phyloP scores from a whole-genome alignment of 2,329 filamentous ascomycete species.

The Chrysosporium queenslandicum region DNA sequence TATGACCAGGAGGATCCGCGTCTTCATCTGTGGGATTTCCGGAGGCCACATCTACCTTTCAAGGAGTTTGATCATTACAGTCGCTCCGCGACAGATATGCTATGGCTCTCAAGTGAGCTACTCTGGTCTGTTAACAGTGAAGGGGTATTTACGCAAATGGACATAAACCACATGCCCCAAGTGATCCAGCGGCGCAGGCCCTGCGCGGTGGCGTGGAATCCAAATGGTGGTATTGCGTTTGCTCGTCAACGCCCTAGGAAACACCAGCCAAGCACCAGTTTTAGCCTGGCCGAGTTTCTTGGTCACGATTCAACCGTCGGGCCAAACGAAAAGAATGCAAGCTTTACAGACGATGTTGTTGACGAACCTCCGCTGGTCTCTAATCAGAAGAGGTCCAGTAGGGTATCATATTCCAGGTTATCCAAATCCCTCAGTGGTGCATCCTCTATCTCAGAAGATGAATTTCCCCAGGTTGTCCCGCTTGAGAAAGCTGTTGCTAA shows the following conservation, averaged over 20 bases:
- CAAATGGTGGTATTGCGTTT: conserved; percentile 48
- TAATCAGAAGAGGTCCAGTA: conserved; percentile 39
- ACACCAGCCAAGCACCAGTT: conserved; percentile 28
- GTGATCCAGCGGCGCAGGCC: conserved; percentile 49
- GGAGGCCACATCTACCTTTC: conserved; percentile 52
- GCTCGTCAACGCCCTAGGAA: conserved; percentile 42
- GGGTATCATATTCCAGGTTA: conserved; percentile 38
- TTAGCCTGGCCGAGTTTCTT: conserved; percentile 34
- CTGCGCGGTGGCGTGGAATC: conserved; percentile 49
- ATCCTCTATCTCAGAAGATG: conserved; percentile 41
- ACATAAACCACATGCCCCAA: conserved; percentile 50
- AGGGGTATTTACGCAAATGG: conserved; percentile 53
- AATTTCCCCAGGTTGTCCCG: conserved; percentile 38
- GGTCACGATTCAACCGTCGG: conserved; percentile 24
- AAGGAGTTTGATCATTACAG: conserved; percentile 50
- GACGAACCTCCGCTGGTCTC: conserved; percentile 45
- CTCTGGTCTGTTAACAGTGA: conserved; percentile 55
- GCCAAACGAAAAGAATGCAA: conserved; percentile 40
- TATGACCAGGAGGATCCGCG: conserved; percentile 53
- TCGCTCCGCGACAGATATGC: conserved; percentile 48
- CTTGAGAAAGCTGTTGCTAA: conserved; percentile 43
- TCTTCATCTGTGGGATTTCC: conserved; percentile 56
- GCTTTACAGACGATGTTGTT: conserved; percentile 48
- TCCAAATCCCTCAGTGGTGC: conserved; percentile 47
- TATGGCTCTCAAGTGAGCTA: conserved; percentile 55